phyloP scores from a whole-genome alignment of 805 yeast species.

The Candida michaelii region DNA sequence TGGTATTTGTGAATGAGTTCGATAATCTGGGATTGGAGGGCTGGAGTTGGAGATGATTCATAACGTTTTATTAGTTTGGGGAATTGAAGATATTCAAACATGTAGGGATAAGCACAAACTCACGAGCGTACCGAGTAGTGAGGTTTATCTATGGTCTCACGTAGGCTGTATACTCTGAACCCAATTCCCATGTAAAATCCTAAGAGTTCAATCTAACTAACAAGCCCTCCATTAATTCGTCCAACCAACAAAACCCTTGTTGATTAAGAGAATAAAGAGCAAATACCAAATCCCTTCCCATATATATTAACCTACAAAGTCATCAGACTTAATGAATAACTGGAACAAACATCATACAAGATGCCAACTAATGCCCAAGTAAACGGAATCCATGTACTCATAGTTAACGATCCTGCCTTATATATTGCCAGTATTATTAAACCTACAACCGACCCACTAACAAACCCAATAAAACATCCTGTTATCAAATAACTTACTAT shows the following conservation, averaged over 20 bases:
- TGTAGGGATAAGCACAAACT: too few species aligned
- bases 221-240: too few species aligned
- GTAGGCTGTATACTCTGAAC: too few species aligned
- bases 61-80: conserved; percentile 10
- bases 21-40: conserved; percentile 10
- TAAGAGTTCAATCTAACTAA: too few species aligned
- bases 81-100: conserved; percentile 13
- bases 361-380: conserved; percentile 73
- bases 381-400: conserved; percentile 96
- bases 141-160: too few species aligned
- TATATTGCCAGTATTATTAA: conserved; percentile 73
- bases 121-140: too few species aligned
- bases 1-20: conserved; percentile 25
- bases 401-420: conserved; percentile 73
- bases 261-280: too few species aligned
- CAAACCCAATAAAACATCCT: conserved; percentile 65
- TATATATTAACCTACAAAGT: conserved; percentile 16
- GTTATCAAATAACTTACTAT: conserved; percentile 41
- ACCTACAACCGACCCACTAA: conserved; percentile 77
- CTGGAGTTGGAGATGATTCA: not conserved
- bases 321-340: conserved; percentile 53
- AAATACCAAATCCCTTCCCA: too few species aligned
- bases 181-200: too few species aligned
- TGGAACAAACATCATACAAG: conserved; percentile 62
- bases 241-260: too few species aligned